Evolutionary conservation across 495 filamentous ascomycete genomes (phyloP).

Genomic region (Hypoxylon lienhwacheense): DNA sequence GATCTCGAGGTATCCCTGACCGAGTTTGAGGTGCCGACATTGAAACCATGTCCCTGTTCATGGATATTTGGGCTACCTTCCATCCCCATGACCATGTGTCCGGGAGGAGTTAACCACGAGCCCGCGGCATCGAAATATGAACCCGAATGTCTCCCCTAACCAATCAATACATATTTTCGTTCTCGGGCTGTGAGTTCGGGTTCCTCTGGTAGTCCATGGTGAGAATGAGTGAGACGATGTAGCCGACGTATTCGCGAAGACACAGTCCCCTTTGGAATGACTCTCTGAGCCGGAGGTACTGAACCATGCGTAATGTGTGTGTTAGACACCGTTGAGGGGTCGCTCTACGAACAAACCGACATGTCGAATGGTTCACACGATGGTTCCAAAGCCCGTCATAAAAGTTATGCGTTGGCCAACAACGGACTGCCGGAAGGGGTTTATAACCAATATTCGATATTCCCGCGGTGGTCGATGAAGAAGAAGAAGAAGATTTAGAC

Average conservation of each 20-base stretch:
- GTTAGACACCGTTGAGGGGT: slow-evolving; percentile 7
- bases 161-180: slow-evolving; percentile 24
- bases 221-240: slow-evolving; percentile 21
- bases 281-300: slow-evolving; percentile 1
- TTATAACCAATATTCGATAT: slow-evolving; percentile 15
- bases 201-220: slow-evolving; percentile 19
- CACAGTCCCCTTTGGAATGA: slow-evolving; percentile 31
- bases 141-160: slow-evolving; percentile 30
- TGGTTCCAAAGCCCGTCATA: not conserved
- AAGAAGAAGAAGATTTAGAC: not conserved
- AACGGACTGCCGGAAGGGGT: slow-evolving; percentile 9
- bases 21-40: not conserved
- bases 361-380: slow-evolving; percentile 1
- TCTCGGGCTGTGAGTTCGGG: slow-evolving; percentile 22
- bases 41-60: slow-evolving; percentile 4
- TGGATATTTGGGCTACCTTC: slow-evolving; percentile 7
- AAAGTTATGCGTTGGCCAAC: not conserved
- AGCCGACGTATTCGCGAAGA: slow-evolving; percentile 27
- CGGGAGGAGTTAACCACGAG: slow-evolving; percentile 17
- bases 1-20: not conserved
- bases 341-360: slow-evolving; percentile 26
- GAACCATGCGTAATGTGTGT: not conserved
- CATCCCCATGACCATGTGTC: slow-evolving; percentile 6
- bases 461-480: not conserved
- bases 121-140: slow-evolving; percentile 27